Evolutionary conservation across 2,329 filamentous ascomycete genomes (phyloP).

Genomic region (Ceratocystis cacaofunesta): DNA sequence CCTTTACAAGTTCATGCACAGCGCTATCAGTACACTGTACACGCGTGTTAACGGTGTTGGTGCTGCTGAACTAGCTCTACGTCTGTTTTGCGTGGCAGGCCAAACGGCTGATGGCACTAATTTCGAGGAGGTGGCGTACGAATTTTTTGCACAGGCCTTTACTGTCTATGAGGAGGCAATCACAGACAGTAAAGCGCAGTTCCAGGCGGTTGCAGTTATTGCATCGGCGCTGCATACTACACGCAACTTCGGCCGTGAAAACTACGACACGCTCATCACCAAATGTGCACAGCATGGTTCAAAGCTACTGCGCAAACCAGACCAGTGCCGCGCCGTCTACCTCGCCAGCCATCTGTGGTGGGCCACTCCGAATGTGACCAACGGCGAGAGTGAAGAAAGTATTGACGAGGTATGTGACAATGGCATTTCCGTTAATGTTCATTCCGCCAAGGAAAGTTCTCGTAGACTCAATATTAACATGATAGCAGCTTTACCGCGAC

Average conservation of each 20-base stretch:
- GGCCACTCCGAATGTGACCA: slow-evolving; percentile 68
- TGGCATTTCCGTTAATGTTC: neutral
- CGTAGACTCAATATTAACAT: slow-evolving; percentile 18
- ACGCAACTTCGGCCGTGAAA: slow-evolving; percentile 84
- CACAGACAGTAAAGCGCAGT: slow-evolving; percentile 89
- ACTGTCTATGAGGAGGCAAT: slow-evolving; percentile 96
- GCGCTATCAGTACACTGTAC: slow-evolving; percentile 72
- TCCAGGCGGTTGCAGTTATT: slow-evolving; percentile 92
- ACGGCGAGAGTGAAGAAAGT: slow-evolving; percentile 67
- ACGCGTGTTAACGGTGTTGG: slow-evolving; percentile 63
- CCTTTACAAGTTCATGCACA: slow-evolving; percentile 92
- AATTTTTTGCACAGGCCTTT: slow-evolving; percentile 96
- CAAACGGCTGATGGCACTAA: slow-evolving; percentile 83
- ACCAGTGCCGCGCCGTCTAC: slow-evolving; percentile 94
- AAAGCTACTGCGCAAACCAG: slow-evolving; percentile 92
- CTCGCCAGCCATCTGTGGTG: slow-evolving; percentile 96
- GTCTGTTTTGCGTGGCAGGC: slow-evolving; percentile 80
- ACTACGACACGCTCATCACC: slow-evolving; percentile 96
- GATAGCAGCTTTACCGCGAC: slow-evolving; percentile 74
- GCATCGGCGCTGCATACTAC: slow-evolving; percentile 79
- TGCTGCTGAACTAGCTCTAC: slow-evolving; percentile 73
- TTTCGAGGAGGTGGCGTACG: slow-evolving; percentile 92
- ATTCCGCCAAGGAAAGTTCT: neutral
- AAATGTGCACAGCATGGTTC: slow-evolving; percentile 94
- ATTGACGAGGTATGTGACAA: slow-evolving; percentile 40